A percentile compares a stretch with the other conserved stretches of the same genome.
phyloP scores from a whole-genome alignment of 2,329 filamentous ascomycete genomes.

The Calonectria ilicicola region DNA sequence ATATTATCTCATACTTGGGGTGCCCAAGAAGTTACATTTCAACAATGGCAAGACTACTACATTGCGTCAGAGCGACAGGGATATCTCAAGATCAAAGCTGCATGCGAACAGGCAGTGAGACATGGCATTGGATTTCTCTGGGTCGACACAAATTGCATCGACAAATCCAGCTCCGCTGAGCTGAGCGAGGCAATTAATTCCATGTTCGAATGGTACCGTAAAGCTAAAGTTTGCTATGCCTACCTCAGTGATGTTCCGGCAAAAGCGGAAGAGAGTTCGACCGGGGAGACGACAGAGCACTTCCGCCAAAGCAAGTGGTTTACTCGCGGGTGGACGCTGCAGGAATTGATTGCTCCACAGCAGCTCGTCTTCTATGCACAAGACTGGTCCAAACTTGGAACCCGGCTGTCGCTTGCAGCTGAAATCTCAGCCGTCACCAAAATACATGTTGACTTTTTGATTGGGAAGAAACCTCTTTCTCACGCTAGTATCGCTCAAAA shows the following conservation, averaged over 20 bases:
- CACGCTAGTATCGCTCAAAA: not conserved
- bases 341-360: not conserved
- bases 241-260: conserved; percentile 23
- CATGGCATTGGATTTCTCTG: not conserved
- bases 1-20: not conserved
- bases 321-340: conserved; percentile 6
- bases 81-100: not conserved
- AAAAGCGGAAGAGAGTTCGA: not conserved
- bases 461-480: not conserved
- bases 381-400: not conserved
- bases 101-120: not conserved
- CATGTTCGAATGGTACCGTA: conserved; percentile 30
- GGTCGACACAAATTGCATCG: not conserved
- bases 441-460: not conserved
- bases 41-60: not conserved
- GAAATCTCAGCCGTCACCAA: not conserved
- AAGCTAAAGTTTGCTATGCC: conserved; percentile 23
- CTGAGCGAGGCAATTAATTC: conserved; percentile 29
- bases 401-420: not conserved
- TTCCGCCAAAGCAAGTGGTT: conserved; percentile 2
- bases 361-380: not conserved
- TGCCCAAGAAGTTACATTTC: not conserved
- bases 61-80: not conserved
- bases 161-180: not conserved
- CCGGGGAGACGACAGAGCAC: not conserved